Evolutionary conservation across 179 eudicot species (phyloP), one percentile per base, ranked within the genome.

Genomic region (Gypsophila paniculata): DNA sequence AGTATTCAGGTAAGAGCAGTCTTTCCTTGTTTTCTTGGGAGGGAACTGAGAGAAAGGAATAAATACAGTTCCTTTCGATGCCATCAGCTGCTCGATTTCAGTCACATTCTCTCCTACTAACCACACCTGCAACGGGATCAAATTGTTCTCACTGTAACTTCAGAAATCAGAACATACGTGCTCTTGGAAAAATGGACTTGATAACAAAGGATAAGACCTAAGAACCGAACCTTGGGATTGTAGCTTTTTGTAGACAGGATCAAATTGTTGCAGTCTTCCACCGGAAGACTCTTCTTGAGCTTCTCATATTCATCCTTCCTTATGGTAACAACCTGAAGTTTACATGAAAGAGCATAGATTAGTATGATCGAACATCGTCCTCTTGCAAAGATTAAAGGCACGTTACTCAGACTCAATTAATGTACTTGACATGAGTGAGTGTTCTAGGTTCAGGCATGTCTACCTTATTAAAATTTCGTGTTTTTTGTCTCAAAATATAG

Each of bases 31-130:
- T 74, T 78, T 86, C 82, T 83, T 83, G 0, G 88, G 90, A 59
- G 96, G 89, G 15, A 90, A 88, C 9, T 82, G 85, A 34, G 96
- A 82, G 81, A 73, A 83, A 6, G 96, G 93, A 68, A 86, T 91
- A 71, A 91, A 85, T 10, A 73, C 11, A 38, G 85, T 76, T 69
- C 87, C 86, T 74, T 80, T 84, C 14, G 82, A 63, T 72, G 93
- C 96, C 77, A 79, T 76, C 36, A 32, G 19, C 54, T 91, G 91
- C 55, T 91, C 97, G 6, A 78, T 11, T 44, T 87, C 74, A 0
- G 73, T 82, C 67, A 90, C 52, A 60, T 85, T 87, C 48, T 88
- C 88, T 25, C 87, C 97, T 12, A 90, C 93, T 51, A 91, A 68
- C 97, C 96, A 91, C 48, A 80, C 71, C 97, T 91, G 74, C 62